Evolutionary conservation across 75 land plant species (phyloP), one percentile per base, ranked within the genome.

Genomic region (Picea glauca): DNA sequence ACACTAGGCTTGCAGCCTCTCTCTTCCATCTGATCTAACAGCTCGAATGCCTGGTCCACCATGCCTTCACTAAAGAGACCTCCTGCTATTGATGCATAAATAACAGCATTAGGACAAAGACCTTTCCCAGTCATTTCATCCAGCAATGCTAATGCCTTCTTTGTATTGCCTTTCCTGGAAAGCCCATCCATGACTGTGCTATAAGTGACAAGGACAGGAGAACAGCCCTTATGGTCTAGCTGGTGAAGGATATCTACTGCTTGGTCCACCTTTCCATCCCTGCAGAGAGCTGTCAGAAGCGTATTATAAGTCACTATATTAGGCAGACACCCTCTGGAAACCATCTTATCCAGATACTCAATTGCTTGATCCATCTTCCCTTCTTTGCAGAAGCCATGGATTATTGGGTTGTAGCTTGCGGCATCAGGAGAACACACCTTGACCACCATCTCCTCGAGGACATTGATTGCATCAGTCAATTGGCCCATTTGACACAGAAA

Each of bases 301-400:
- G 86, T 87, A 75, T 83, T 89, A 31, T 86, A 87, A 2, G 86
- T 90, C 33, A 83, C 89, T 18, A 84, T 88, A 84, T 92, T 82
- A 33, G 87, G 85, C 64, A 4, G 17, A 58, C 85, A 86, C 21
- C 80, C 79, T 3, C 60, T 59, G 54, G 72, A 21, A 7, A 84
- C 83, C 94, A 92, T 90, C 58, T 86, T 72, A 17, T 90, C 86
- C 0, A 92, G 78, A 60, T 77, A 85, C 73, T 87, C 75, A 9
- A 87, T 63, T 0, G 73, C 91, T 20, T 60, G 60, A 60, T 85
- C 84, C 13, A 89, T 72, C 33, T 80, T 85, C 56, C 90, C 83
- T 26, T 89, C 86, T 65, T 77, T 81, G 61, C 90, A 87, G 8
- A 86, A 85, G 26, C 81, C 85, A 76, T 87, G 73, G 61, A 40